Conservation (phyloP, 441 rosid species). For the Jatropha podagrica region DNA sequence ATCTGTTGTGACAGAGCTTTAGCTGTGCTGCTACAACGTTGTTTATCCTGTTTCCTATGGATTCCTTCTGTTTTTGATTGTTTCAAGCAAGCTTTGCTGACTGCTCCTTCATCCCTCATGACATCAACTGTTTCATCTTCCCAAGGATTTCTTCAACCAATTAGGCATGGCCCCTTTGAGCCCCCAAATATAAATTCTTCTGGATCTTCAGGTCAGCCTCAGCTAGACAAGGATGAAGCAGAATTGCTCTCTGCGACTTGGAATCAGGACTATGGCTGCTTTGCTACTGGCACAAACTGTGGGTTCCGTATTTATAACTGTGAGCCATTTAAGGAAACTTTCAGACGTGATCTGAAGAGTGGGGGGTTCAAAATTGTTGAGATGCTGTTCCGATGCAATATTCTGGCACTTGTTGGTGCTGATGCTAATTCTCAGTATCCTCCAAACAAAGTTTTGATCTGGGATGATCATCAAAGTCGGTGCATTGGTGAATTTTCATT, state of each 20-base stretch:
- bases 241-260: conserved; percentile 75
- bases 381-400: conserved; percentile 91
- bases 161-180: conserved; percentile 34
- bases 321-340: conserved; percentile 85
- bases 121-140: conserved; percentile 48
- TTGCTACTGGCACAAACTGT: conserved; percentile 72
- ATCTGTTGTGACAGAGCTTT: conserved; percentile 19
- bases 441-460: conserved; percentile 77
- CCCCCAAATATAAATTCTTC: conserved; percentile 29
- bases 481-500: conserved; percentile 85
- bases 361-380: conserved; percentile 89
- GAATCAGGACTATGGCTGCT: conserved; percentile 90
- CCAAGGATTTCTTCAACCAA: conserved; percentile 29
- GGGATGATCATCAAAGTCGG: conserved; percentile 90
- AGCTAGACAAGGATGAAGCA: conserved; percentile 37
- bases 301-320: conserved; percentile 82
- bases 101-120: conserved; percentile 42
- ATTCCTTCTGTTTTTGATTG: conserved; percentile 23
- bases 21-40: conserved; percentile 12
- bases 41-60: conserved; percentile 23
- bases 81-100: conserved; percentile 26
- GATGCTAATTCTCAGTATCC: conserved; percentile 75
- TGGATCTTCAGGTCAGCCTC: conserved; percentile 33
- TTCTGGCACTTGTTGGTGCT: conserved; percentile 84
- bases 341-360: conserved; percentile 58